Base-by-base conservation (phyloP, 2,329 filamentous ascomycete species). In the Dendrostoma leiphaemia region DNA sequence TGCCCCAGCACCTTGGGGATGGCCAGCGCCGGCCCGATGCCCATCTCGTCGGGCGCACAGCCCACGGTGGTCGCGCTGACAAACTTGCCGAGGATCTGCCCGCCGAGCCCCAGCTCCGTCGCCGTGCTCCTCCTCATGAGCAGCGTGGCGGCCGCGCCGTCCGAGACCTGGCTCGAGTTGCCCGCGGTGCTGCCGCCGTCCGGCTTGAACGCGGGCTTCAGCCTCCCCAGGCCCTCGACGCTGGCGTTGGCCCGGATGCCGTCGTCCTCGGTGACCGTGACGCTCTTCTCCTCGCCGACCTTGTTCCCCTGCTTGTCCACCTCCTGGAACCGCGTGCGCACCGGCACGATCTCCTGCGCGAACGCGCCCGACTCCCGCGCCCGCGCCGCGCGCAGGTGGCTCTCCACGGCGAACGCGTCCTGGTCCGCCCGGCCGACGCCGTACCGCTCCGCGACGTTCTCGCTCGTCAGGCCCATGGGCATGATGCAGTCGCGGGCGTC, bases 31-130 rank as follows among this genome's bases (percentile, higher is more conserved):
- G 93, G 92, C 0, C 93, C 92, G 54, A 97, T 79, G 35, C 93
- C 92, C 93, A 97, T 97, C 79, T 96, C 91, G 65, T 96, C 91
- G 0, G 93, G 92, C 48, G 78, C 79, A 67, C 90, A 95, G 12
- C 93, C 92, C 0, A 85, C 84, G 10, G 90, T 86, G 28, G 85
- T 80, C 1, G 89, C 87, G 0, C 82, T 86, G 0, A 91, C 89
- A 76, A 92, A 97, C 69, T 89, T 91, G 32, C 88, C 92, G 55
- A 95, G 85, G 64, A 96, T 90, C 26, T 75, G 77, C 6, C 76
- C 78, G 13, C 77, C 71, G 1, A 96, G 77, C 0, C 91, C 91
- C 0, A 96, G 80, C 52, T 83, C 81, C 0, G 81, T 83, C 0
- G 91, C 91, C 1, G 87, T 92, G 62, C 83, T 87, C n/a, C 92